Conservation (phyloP, 345 rosid genomes). For the Citrus medica region DNA sequence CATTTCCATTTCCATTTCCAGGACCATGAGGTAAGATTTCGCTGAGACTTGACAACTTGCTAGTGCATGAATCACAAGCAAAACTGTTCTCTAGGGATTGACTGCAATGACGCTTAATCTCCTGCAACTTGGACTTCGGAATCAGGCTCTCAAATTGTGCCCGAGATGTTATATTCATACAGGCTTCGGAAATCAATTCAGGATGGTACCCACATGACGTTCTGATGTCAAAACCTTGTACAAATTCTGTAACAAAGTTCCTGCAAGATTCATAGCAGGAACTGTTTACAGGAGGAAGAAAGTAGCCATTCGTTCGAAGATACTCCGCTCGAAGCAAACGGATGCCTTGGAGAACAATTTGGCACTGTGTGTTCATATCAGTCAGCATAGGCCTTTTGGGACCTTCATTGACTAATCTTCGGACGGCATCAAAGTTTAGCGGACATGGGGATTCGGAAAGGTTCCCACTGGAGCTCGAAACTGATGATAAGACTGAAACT, state of each 20-base stretch:
- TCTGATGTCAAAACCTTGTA: conserved; percentile 26
- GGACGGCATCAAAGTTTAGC: conserved; percentile 20
- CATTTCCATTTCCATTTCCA: neutral
- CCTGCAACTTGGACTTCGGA: conserved; percentile 23
- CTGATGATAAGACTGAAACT: neutral
- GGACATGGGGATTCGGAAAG: conserved; percentile 25
- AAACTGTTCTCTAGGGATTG: conserved; percentile 19
- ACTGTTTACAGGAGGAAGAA: conserved; percentile 27
- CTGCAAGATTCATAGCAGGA: conserved; percentile 29
- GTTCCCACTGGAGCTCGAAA: neutral
- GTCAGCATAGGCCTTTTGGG: conserved; percentile 11
- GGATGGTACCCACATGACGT: conserved; percentile 24
- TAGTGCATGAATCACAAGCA: conserved; percentile 29
- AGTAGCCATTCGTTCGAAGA: conserved; percentile 20
- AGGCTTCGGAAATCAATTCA: conserved; percentile 24
- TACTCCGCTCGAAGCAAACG: conserved; percentile 31
- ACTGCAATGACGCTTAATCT: conserved; percentile 21
- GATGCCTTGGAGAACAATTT: conserved; percentile 19
- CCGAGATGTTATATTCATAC: conserved; percentile 25
- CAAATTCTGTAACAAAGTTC: conserved; percentile 9
- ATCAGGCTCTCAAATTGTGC: conserved; percentile 29
- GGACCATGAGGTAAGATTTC: conserved; percentile 2
- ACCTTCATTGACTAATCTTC: conserved; percentile 3
- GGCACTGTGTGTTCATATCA: conserved; percentile 13
- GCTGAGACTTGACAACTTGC: conserved; percentile 12